A percentile compares a stretch with the other conserved stretches of the same genome.
Evolutionary conservation across 2,329 filamentous ascomycete species (phyloP).

Genomic region (Leptographium radiaticola): DNA sequence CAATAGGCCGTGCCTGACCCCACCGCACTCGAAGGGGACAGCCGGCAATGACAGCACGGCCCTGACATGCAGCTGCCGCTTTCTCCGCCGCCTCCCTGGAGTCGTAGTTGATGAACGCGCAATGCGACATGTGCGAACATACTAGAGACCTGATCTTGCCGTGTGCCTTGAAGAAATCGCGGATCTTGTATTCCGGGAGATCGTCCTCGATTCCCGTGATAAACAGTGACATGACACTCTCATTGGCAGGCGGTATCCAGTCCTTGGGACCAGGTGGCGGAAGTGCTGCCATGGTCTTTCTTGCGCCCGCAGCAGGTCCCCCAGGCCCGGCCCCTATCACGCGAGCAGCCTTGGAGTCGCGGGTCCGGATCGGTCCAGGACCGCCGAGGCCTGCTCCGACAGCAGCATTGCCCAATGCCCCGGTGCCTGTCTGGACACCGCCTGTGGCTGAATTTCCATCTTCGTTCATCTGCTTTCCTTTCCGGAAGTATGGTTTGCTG

Average conservation of each 20-base stretch:
- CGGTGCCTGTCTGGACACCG: conserved; percentile 15
- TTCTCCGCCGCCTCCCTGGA: conserved; percentile 73
- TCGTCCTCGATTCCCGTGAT: conserved; percentile 94
- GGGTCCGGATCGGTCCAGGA: conserved; percentile 68
- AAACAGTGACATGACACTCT: conserved; percentile 83
- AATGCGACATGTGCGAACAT: conserved; percentile 94
- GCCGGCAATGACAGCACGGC: conserved; percentile 77
- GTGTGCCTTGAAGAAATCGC: conserved; percentile 78
- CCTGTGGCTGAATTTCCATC: conserved; percentile 26
- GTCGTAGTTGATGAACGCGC: conserved; percentile 91
- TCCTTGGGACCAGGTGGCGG: conserved; percentile 73
- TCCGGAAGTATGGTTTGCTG: conserved; percentile 91
- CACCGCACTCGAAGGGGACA: conserved; percentile 84
- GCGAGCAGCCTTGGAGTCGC: conserved; percentile 42
- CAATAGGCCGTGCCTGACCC: conserved; percentile 84
- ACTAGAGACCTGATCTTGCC: conserved; percentile 87
- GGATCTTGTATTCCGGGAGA: conserved; percentile 79
- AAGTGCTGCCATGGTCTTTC: conserved; percentile 52
- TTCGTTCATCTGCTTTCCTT: conserved; percentile 63
- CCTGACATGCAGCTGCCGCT: conserved; percentile 74
- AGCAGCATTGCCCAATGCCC: conserved; percentile 29
- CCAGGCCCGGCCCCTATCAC: conserved; percentile 32
- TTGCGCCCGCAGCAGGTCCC: conserved; percentile 29
- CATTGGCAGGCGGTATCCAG: conserved; percentile 71
- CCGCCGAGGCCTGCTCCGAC: conserved; percentile 46